These are phyloP conservation scores for Spathaspora gorwiae DNA, from an alignment of 805 yeast species.

Conservation along the genomic window DNA sequence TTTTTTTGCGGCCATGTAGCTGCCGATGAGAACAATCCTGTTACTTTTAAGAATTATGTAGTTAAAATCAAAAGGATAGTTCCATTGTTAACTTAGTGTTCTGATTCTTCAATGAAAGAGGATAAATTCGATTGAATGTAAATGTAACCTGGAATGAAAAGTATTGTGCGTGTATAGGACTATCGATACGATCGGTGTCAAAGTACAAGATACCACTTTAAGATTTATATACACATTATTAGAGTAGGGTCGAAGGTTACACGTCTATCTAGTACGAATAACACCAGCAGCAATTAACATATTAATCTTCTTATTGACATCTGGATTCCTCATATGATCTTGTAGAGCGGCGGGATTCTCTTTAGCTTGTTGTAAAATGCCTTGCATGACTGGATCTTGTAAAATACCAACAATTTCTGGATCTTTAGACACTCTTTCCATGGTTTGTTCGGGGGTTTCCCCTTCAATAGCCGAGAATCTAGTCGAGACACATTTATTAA, in stretches of 20 bases:
- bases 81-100: too few relatives aligned
- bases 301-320: conserved; percentile 80
- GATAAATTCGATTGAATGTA: too few relatives aligned
- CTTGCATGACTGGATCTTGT: conserved; percentile 95
- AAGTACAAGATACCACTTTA: too few relatives aligned
- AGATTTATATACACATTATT: not conserved
- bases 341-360: conserved; percentile 94
- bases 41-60: too few relatives aligned
- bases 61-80: too few relatives aligned
- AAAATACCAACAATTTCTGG: conserved; percentile 90
- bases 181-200: too few relatives aligned
- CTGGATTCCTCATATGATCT: conserved; percentile 97
- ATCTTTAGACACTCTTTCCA: conserved; percentile 84
- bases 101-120: too few relatives aligned
- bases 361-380: conserved; percentile 89
- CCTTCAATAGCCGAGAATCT: conserved; percentile 81
- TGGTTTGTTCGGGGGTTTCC: conserved; percentile 91
- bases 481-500: conserved; percentile 68
- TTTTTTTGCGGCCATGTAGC: too few relatives aligned
- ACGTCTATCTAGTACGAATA: conserved; percentile 69
- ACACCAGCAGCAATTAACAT: conserved; percentile 94
- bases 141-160: too few relatives aligned
- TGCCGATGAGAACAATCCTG: too few relatives aligned
- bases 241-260: not conserved
- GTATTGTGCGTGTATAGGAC: too few relatives aligned